phyloP scores from a whole-genome alignment of 306 rosid species.

The Castanea mollissima region DNA sequence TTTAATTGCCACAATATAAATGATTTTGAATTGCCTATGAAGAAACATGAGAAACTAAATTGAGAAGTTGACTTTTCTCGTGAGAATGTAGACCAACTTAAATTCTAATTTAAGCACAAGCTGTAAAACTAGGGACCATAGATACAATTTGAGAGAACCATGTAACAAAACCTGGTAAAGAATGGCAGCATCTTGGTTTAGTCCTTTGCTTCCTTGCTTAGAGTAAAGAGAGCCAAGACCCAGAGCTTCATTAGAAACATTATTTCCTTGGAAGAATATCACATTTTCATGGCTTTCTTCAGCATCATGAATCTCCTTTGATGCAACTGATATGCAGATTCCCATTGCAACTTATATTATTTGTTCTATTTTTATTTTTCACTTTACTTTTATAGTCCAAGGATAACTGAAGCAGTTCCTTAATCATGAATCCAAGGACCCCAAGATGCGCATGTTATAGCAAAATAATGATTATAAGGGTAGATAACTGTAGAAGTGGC shows the following conservation, averaged over 20 bases:
- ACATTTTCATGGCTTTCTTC: constrained; percentile 37
- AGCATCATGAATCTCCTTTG: constrained; percentile 50
- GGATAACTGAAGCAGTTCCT: neutral
- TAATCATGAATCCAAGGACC: constrained; percentile 16
- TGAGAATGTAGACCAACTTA: neutral
- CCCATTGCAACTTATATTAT: constrained; percentile 44
- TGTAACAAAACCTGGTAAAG: constrained; percentile 45
- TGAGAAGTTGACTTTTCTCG: neutral
- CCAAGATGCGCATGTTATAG: constrained; percentile 14
- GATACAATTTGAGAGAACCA: neutral
- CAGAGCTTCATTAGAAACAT: constrained; percentile 12
- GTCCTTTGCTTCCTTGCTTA: constrained; percentile 57
- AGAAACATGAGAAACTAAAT: neutral
- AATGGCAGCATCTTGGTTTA: constrained; percentile 76
- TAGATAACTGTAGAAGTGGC: constrained; percentile 7
- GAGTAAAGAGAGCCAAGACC: constrained; percentile 48
- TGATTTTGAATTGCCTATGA: neutral
- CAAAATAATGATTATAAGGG: neutral
- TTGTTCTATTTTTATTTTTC: neutral
- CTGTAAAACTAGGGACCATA: neutral
- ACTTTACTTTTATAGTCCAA: neutral
- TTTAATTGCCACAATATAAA: neutral
- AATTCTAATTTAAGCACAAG: neutral
- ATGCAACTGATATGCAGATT: constrained; percentile 56
- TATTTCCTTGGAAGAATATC: constrained; percentile 21